Evolutionary conservation across 2,329 filamentous ascomycete genomes (phyloP).

Genomic region (Ambrosiella cleistominuta): DNA sequence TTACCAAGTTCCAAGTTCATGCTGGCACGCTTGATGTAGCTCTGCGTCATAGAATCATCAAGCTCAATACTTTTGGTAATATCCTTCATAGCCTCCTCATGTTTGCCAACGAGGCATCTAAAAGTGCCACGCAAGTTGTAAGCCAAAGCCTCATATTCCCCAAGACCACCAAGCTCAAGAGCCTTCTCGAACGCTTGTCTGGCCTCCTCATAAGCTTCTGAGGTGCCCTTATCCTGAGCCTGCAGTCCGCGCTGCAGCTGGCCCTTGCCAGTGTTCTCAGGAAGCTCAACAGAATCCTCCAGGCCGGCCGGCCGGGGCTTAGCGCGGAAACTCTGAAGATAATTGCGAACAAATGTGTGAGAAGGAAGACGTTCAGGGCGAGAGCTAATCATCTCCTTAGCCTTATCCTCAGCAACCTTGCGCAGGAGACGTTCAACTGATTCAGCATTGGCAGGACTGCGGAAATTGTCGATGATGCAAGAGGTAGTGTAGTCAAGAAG

Average conservation of each 20-base stretch:
- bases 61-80: conserved; percentile 87
- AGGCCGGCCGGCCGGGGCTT: conserved; percentile 65
- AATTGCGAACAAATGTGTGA: conserved; percentile 94
- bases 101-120: conserved; percentile 79
- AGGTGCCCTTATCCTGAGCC: conserved; percentile 69
- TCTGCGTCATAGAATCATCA: conserved; percentile 76
- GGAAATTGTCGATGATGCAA: conserved; percentile 97
- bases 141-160: conserved; percentile 70
- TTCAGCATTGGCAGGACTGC: conserved; percentile 74
- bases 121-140: conserved; percentile 97
- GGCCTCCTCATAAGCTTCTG: conserved; percentile 81
- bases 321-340: conserved; percentile 91
- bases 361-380: conserved; percentile 79
- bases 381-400: conserved; percentile 72
- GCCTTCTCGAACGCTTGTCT: conserved; percentile 74
- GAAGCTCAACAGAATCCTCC: conserved; percentile 62
- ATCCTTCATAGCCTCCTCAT: conserved; percentile 63
- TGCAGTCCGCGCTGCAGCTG: conserved; percentile 71
- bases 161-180: conserved; percentile 63
- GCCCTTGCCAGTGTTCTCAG: conserved; percentile 63
- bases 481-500: conserved; percentile 95
- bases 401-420: conserved; percentile 91
- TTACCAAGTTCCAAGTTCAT: conserved; percentile 76
- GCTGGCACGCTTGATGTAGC: conserved; percentile 96
- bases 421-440: conserved; percentile 86